Evolutionary conservation across 2,329 filamentous ascomycete genomes (phyloP), one percentile per base, ranked within the genome.

Genomic region (Coniochaeta sp.): DNA sequence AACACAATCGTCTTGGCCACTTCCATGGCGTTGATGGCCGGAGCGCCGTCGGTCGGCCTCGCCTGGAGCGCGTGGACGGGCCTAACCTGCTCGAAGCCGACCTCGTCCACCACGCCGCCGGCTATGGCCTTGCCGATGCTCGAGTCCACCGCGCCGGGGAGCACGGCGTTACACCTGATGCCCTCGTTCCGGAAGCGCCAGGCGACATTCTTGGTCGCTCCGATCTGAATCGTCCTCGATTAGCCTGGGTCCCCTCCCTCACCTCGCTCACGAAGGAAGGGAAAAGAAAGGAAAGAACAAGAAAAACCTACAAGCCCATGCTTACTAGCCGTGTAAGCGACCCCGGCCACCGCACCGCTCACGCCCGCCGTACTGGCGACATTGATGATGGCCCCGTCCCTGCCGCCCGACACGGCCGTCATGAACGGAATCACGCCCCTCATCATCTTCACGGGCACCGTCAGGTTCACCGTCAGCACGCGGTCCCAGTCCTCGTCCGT

Each of bases 131-230:
- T 67, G 2, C 69, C 69, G 22, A 71, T 66, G n/a, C 65, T 62
- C 52, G 67, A 69, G 60, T 71, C 68, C 38, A 71, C 65, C 4
- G 68, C 66, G 2, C 69, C 69, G 2, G 78, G 77, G 4, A 77
- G 70, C 4, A 80, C 69, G 22, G 73, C 76, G 63, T 79, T 80
- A 63, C 76, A 78, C 8, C 77, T 69, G 56, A 81, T 78, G 8
- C 73, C 72, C 32, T 79, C 73, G 40, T 75, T 71, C 24, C 71
- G 72, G 62, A 78, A 79, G 6, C 75, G 68, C 72, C 75, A 80
- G 17, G 77, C 77, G 0, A 78, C 75, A 59, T 78, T 78, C 63
- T 77, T 79, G 1, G 77, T 80, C 10, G 76, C 75, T 8, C 77
- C 77, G 12, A 78, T 68, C 71, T 74, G 44, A n/a, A n/a, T n/a